Evolutionary conservation across 2,329 filamentous ascomycete genomes (phyloP), one percentile per base, ranked within the genome.

Genomic region (Leptographium procerum): DNA sequence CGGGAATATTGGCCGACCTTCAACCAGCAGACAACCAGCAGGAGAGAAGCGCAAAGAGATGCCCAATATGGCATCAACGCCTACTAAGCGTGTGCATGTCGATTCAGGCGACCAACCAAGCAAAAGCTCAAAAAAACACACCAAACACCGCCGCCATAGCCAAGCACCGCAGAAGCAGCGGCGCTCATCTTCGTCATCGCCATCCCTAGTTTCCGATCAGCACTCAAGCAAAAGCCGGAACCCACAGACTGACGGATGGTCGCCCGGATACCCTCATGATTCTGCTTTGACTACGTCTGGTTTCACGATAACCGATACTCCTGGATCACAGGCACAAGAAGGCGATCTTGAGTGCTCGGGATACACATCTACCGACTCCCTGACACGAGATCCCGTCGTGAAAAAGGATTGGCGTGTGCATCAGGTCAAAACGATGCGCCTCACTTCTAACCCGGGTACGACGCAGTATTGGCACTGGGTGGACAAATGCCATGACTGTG

Each of bases 381-480:
- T 72, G 62, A 77, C 74, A 31, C 70, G 70, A 1, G 77, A 77
- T 4, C 64, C 65, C 13, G 71, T 82, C 9, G 71, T 70, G 28
- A 67, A 70, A 14, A 70, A 72, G 11, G 80, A 83, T 66, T 83
- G 76, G 70, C 75, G 77, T 19, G 65, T 83, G 14, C 69, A 75
- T 52, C 77, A 80, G 62, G 73, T 83, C 63, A 81, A 80, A 68
- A 77, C 76, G 3, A 68, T 70, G 16, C 62, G 70, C 13, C 71
- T 75, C 55, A 76, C 78, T 1, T 79, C 75, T 26, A 76, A 75
- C 57, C 67, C 70, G 2, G 64, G 70, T 14, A 75, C 79, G 6
- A 81, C 77, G 14, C 80, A 83, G 65, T 82, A 82, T 68, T 80
- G 78, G 78, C 77, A 78, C 55, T 82, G 75, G 75, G 64, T 75